Conservation (phyloP, 495 filamentous ascomycete genomes). For the Aspergillus nanangensis region DNA sequence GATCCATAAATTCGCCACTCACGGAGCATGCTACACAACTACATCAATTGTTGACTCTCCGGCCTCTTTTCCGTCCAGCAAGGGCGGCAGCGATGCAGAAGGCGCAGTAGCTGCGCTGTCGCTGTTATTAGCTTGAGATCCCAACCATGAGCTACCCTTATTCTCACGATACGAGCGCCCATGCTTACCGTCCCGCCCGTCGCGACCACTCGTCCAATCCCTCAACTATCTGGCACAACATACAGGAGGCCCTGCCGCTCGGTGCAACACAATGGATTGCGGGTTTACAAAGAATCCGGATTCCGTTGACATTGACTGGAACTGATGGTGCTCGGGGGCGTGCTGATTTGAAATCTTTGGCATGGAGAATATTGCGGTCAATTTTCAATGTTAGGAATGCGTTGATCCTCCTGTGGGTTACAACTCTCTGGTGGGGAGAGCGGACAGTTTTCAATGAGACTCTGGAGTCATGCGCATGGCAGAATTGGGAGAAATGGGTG, state of each 20-base stretch:
- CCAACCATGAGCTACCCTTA: conserved; percentile 40
- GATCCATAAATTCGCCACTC: no score
- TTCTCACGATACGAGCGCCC: conserved; percentile 22
- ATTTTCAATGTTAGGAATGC: conserved; percentile 59
- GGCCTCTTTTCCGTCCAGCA: background rate
- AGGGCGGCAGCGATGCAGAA: conserved; percentile 16
- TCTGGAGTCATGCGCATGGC: conserved; percentile 74
- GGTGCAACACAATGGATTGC: conserved; percentile 23
- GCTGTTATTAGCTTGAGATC: conserved; percentile 7
- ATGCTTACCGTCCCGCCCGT: conserved; percentile 26
- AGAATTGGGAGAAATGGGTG: conserved; percentile 90
- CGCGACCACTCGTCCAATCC: conserved; percentile 9
- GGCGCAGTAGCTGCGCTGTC: conserved; percentile 4
- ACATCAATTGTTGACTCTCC: background rate
- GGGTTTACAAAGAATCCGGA: conserved; percentile 8
- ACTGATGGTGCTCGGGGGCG: conserved; percentile 5
- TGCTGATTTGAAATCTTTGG: conserved; percentile 10
- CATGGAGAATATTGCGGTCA: conserved; percentile 9
- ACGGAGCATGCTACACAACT: background rate
- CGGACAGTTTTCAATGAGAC: conserved; percentile 64
- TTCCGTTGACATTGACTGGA: background rate
- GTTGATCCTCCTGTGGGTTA: conserved; percentile 68
- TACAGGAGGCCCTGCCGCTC: conserved; percentile 16
- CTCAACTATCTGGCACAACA: conserved; percentile 4
- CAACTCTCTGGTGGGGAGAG: conserved; percentile 84